Evolutionary conservation across 164 flowering plant species (phyloP).

Genomic region (Akebia trifoliata): DNA sequence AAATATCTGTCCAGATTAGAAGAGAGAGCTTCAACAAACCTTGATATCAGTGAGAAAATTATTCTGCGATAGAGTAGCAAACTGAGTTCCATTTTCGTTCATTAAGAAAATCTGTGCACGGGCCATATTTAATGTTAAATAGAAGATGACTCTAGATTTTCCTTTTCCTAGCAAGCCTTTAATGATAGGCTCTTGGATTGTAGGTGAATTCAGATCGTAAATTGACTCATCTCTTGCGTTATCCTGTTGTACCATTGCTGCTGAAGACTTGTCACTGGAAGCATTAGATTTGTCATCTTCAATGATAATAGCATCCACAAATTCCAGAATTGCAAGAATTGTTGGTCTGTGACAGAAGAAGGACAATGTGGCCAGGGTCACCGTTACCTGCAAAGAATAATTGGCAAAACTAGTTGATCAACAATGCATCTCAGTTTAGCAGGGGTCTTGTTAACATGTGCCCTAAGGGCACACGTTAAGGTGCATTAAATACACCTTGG

Average conservation of each 20-base stretch:
- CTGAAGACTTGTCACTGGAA: conserved; percentile 39
- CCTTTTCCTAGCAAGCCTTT: conserved; percentile 89
- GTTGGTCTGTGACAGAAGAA: conserved; percentile 90
- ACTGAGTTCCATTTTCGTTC: conserved; percentile 76
- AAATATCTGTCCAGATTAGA: neutral
- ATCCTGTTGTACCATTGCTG: conserved; percentile 24
- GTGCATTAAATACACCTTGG: no score
- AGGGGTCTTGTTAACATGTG: no score
- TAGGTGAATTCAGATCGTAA: conserved; percentile 25
- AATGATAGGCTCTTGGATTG: conserved; percentile 46
- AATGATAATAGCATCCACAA: conserved; percentile 66
- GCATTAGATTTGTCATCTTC: conserved; percentile 41
- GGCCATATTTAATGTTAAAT: conserved; percentile 67
- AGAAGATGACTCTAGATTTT: conserved; percentile 75
- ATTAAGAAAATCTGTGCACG: conserved; percentile 76
- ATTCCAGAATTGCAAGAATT: conserved; percentile 80
- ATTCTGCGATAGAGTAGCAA: conserved; percentile 87
- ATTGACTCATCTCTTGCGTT: conserved; percentile 21
- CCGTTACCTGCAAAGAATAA: conserved; percentile 54
- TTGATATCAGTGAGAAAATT: conserved; percentile 78
- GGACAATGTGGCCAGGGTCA: conserved; percentile 80
- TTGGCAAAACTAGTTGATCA: conserved; percentile 5
- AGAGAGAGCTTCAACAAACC: conserved; percentile 34
- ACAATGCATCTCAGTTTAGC: no score
- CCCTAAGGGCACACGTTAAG: no score